Evolutionary conservation across 495 filamentous ascomycete species (phyloP), one percentile per base, ranked within the genome.

Genomic region (Thermothielavioides terrestris): DNA sequence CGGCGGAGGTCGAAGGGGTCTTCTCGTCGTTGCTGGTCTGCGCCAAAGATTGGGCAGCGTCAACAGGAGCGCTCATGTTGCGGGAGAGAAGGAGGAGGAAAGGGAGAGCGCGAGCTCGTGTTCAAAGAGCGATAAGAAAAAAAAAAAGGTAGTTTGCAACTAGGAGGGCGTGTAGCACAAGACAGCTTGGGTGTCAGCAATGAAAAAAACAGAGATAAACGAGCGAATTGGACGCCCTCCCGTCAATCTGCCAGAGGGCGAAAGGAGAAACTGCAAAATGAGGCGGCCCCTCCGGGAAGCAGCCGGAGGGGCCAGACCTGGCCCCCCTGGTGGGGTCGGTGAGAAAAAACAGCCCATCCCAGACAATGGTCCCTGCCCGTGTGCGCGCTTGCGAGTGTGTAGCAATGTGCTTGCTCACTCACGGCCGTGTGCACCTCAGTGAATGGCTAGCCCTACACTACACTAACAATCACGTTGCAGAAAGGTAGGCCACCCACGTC

Each of bases 51-150:
- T 57, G 53, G 60, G 49, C 49, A 53, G 59, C 26, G 53, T 63
- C 58, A 62, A 64, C 55, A 65, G 60, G 59, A 54, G 76, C 68
- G 71, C 72, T 73, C 77, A 82, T 82, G 77, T 75, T 82, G 75
- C 72, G 62, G 49, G 55, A 52, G 49, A 44, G 35, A 55, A 63
- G 44, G 49, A 37, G 37, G 49, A 53, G 50, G 44, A 44, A 53
- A 34, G 49, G 45, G 46, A 48, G 22, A 46, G 67, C 51, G 54
- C 59, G 56, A 40, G 28, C 53, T 59, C 47, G 62, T 56, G 58
- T 59, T 56, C 58, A 57, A 52, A 36, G 52, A 61, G 47, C 21
- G 45, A 42, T 46, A 65, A 58, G 47, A 58, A 55, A 50, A 53
- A 38, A n/a, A n/a, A n/a, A n/a, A n/a, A n/a, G n/a, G n/a, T n/a